These are phyloP conservation scores for Paramecium biaurelia DNA, from an alignment of 73 alveolate genomes.

Conservation along the genomic window DNA sequence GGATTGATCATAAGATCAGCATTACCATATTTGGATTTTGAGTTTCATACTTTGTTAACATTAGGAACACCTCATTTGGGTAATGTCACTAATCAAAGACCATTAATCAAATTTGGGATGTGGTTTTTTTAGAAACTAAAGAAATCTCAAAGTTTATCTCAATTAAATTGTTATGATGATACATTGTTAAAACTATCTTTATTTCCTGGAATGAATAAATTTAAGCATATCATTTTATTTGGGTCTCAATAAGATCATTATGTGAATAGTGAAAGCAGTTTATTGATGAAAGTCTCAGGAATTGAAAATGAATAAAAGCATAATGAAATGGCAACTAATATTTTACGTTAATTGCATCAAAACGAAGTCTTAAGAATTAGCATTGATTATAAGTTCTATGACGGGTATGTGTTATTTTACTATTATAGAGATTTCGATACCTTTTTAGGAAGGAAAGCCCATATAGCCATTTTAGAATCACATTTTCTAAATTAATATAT, in stretches of 20 bases:
- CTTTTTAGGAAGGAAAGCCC: constrained; percentile 64
- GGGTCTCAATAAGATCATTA: constrained; percentile 47
- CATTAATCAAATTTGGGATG: constrained; percentile 92
- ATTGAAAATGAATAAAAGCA: neutral
- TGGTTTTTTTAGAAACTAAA: constrained; percentile 95
- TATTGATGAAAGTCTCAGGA: neutral
- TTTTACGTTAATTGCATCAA: constrained; percentile 6
- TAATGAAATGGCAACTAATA: constrained; percentile 43
- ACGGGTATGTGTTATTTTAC: neutral
- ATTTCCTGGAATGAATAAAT: constrained; percentile 27
- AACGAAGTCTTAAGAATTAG: constrained; percentile 33
- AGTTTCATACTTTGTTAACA: constrained; percentile 84
- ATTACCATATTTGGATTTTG: constrained; percentile 70
- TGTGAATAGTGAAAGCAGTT: neutral
- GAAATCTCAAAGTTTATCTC: constrained; percentile 81
- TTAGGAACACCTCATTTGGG: constrained; percentile 98
- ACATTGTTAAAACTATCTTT: constrained; percentile 22
- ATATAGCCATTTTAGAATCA: constrained; percentile 54
- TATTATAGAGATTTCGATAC: constrained; percentile 54
- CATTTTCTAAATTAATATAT: constrained; percentile 49
- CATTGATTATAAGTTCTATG: constrained; percentile 40
- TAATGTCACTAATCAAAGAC: constrained; percentile 81
- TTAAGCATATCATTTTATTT: constrained; percentile 24
- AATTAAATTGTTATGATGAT: constrained; percentile 89
- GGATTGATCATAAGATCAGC: constrained; percentile 92